Percentiles rank a stretch among this genome's conserved stretches.
Evolutionary conservation across 108 stramenopile species (phyloP).

Genomic region (Nitzschia palea): DNA sequence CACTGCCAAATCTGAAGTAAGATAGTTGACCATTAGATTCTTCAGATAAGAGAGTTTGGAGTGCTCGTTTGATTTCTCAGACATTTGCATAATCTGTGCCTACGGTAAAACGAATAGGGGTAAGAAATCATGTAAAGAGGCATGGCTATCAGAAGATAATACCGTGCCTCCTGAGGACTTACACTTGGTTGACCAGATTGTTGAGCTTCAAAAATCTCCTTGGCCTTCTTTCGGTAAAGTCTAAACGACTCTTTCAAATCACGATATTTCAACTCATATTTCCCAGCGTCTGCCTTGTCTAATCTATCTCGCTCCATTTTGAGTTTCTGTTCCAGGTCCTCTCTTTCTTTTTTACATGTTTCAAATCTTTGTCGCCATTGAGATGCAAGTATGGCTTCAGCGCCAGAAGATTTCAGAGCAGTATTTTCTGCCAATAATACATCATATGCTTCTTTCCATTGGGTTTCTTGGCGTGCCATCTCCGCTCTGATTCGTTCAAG

Average conservation of each 20-base stretch:
- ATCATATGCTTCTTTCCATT: slow-evolving; percentile 92
- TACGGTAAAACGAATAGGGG: neutral
- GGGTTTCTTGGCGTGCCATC: slow-evolving; percentile 78
- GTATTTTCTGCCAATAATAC: slow-evolving; percentile 79
- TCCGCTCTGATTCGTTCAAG: slow-evolving; percentile 49
- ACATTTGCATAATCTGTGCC: slow-evolving; percentile 22
- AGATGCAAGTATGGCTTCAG: slow-evolving; percentile 85
- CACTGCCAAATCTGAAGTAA: slow-evolving; percentile 65
- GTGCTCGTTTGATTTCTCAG: slow-evolving; percentile 33
- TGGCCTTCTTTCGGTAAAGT: slow-evolving; percentile 88
- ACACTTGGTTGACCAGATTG: slow-evolving; percentile 53
- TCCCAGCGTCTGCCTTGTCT: slow-evolving; percentile 49
- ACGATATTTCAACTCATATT: slow-evolving; percentile 85
- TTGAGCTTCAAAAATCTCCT: slow-evolving; percentile 88
- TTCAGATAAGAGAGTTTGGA: slow-evolving; percentile 77
- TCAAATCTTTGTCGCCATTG: slow-evolving; percentile 95
- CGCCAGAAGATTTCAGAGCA: slow-evolving; percentile 78
- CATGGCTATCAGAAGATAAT: neutral
- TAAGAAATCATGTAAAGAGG: neutral
- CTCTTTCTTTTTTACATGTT: slow-evolving; percentile 77
- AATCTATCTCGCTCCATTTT: slow-evolving; percentile 48
- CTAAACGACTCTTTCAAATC: slow-evolving; percentile 90
- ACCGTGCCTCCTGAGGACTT: no score
- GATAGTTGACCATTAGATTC: slow-evolving; percentile 88
- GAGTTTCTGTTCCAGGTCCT: slow-evolving; percentile 64